phyloP scores from a whole-genome alignment of 192 early-diverging fungal genomes.

The Gamsiella multidivaricata region DNA sequence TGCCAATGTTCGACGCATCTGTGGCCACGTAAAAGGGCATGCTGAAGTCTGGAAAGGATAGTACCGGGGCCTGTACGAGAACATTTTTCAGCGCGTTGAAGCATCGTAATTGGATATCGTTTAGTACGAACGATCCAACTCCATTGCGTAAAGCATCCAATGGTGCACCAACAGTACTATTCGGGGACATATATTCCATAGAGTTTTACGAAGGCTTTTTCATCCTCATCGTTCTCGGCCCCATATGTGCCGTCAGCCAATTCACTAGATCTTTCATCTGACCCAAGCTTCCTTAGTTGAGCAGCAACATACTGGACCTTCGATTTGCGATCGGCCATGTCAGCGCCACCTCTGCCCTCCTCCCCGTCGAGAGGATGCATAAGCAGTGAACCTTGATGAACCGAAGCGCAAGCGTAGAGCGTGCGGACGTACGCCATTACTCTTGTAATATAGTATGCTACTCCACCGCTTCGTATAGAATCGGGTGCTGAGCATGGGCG shows the following conservation, averaged over 20 bases:
- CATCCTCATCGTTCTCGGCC: background rate
- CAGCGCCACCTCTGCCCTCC: conserved; percentile 1
- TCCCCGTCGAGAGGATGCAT: conserved; percentile 1
- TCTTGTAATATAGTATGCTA: no score
- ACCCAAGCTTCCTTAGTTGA: background rate
- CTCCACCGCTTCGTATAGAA: no score
- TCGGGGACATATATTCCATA: conserved; percentile 9
- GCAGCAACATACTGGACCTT: conserved; percentile 1
- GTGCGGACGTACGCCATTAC: no score
- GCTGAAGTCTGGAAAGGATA: conserved; percentile 17
- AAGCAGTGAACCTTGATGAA: background rate
- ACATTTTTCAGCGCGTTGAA: conserved; percentile 13
- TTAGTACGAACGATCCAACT: background rate
- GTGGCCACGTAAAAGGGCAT: conserved; percentile 34
- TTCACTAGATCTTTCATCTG: background rate
- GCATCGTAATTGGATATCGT: background rate
- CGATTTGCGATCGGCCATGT: background rate
- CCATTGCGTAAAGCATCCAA: conserved; percentile 31
- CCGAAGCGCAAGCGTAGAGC: no score
- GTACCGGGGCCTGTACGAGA: conserved; percentile 1
- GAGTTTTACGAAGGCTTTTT: no score
- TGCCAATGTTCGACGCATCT: conserved; percentile 36
- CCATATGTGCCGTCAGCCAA: background rate
- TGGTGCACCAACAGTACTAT: conserved; percentile 4
- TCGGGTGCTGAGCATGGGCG: no score